Base-by-base conservation (phyloP, 768 basidiomycete genomes). In the Strobilomyces dryophilus region DNA sequence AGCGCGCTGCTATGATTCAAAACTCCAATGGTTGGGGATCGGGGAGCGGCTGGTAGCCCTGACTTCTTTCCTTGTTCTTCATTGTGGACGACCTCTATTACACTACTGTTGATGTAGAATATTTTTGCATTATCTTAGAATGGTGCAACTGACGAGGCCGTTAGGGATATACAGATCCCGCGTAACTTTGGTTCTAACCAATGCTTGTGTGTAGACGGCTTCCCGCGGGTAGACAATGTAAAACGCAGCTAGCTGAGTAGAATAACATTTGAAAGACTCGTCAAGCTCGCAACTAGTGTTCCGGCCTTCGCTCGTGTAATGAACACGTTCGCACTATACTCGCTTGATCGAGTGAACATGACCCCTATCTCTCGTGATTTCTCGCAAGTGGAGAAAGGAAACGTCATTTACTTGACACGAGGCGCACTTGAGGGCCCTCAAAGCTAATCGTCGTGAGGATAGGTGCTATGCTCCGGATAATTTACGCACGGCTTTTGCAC, bases 1-100 rank as follows among this genome's bases (percentile, higher is more conserved):
- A 78, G 48, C 82, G 85, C 39, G 80, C 85, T 27, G 79, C 84
- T 15, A 76, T 84, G 77, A 76, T 88, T 47, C 83, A 86, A 61
- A 73, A 78, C 46, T 61, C 66, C 2, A 67, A 66, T 8, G 68
- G 73, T 35, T 77, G 74, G 74, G 63, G 64, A 31, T 46, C 61
- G 36, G 57, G 29, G 29, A 6, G 69, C 9, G 66, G 70, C 8
- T 68, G 71, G 49, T 76, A 70, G 66, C 62, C 11, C 43, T 52
- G 54, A 49, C 61, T 61, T 57, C 52, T 48, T 59, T 56, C 35
- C 32, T 59, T 55, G 49, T 59, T 54, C 47, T 59, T 45, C 59
- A 43, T 55, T 58, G 48, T 53, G 51, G 41, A 41, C 35, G 42
- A 12, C 44, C 42, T 49, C 51, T 35, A 20, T 31, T 70, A 64